Base-by-base conservation (phyloP, 148 eudicot species). In the Vaccinium darrowii region DNA sequence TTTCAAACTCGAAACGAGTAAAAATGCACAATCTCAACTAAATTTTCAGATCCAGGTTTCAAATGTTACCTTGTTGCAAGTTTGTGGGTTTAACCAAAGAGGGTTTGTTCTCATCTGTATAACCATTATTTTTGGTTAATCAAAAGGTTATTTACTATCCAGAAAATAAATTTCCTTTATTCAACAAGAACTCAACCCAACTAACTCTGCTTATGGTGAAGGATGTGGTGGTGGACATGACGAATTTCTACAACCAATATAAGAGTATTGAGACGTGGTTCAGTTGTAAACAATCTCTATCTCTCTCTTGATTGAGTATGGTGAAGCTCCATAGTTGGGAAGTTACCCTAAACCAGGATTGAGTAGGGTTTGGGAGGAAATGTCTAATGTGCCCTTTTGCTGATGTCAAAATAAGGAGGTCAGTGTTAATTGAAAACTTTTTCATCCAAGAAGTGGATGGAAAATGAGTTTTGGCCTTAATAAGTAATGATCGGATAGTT, bases 251-350 rank as follows among this genome's bases (percentile, higher is more conserved):
- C 15, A 95, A 90, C 15, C 98, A 97, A 93, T 97, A 97, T 79
- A 97, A 97, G 94, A 93, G 96, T 74, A 91, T 97, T 49, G 99
- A 97, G 88, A 98, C 99, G 69, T 97, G 99, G 99, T 75, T 97
- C 1, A 30, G 33, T 30, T 30, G 33, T 30, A 30, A 30, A 30
- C 33, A 30, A 30, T 30, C 1, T 30, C 0, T 30, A 30, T 30
- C 33, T 30, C 1, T 30, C 33, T 30, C 33, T 30, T 30, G 33
- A 30, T 30, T 1, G 33, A 30, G 33, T 30, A 30, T 30, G 33
- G 33, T 30, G 33, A 30, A 30, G 33, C 33, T 30, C 33, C 33
- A 0, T 30, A 30, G 33, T 30, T 30, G 33, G 33, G 1, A 30
- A 30, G 33, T 30, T 30, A 30, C 33, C 33, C 33, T 30, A 30